These are phyloP conservation scores for Xylariaceae sp. DNA, from an alignment of 2,329 filamentous ascomycete genomes.

Conservation along the genomic window DNA sequence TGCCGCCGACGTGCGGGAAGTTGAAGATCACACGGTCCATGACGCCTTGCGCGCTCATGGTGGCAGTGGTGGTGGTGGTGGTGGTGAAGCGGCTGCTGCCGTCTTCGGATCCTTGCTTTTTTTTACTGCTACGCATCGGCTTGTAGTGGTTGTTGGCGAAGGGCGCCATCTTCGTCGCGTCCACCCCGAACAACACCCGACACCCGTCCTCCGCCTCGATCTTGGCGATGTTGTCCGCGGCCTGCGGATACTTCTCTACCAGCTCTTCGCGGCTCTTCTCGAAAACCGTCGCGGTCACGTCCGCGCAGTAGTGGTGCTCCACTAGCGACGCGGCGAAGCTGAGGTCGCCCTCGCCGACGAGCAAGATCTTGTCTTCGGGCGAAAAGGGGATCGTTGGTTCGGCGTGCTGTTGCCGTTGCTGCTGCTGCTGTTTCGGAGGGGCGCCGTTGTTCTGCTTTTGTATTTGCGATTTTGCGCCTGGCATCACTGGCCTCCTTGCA, in stretches of 20 bases:
- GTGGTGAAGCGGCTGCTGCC: too few species aligned
- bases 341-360: constrained; percentile 82
- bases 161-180: constrained; percentile 69
- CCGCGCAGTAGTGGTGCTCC: constrained; percentile 67
- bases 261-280: constrained; percentile 66
- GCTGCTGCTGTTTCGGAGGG: constrained; percentile 31
- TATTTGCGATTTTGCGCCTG: constrained; percentile 21
- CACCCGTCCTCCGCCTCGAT: constrained; percentile 51
- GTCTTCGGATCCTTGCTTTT: neutral
- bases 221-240: constrained; percentile 60
- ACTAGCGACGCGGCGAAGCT: constrained; percentile 75
- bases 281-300: constrained; percentile 72
- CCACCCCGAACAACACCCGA: constrained; percentile 65
- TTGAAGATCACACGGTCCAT: constrained; percentile 91
- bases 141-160: constrained; percentile 53
- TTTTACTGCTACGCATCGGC: constrained; percentile 33
- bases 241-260: constrained; percentile 76
- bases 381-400: constrained; percentile 70
- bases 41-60: constrained; percentile 34
- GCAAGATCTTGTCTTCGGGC: constrained; percentile 70
- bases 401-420: constrained; percentile 39
- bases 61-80: constrained; percentile 10
- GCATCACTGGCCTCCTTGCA: constrained; percentile 3
- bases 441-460: constrained; percentile 7
- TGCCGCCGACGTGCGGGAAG: constrained; percentile 94